A percentile compares a stretch with the other conserved stretches of the same genome.
phyloP scores from a whole-genome alignment of 768 basidiomycete genomes.

The Tricholoma furcatifolium region DNA sequence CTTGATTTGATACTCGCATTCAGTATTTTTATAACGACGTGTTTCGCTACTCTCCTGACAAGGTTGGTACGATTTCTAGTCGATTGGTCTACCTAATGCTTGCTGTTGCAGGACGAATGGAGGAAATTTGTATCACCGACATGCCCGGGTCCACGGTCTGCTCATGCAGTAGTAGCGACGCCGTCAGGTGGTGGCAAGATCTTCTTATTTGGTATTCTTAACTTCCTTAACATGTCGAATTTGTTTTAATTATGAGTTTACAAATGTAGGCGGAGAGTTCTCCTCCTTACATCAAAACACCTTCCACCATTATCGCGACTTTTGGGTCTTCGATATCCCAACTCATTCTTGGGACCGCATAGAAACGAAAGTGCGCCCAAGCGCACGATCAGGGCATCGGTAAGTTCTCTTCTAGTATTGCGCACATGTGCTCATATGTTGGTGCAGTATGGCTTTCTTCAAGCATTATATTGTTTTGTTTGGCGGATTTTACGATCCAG shows the following conservation, averaged over 20 bases:
- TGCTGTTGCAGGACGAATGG: conserved; percentile 73
- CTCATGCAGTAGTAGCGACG: conserved; percentile 76
- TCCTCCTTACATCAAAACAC: conserved; percentile 79
- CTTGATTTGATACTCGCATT: background rate
- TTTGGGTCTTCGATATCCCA: conserved; percentile 83
- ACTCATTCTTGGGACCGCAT: conserved; percentile 86
- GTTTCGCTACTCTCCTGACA: conserved; percentile 83
- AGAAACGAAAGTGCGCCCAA: conserved; percentile 80
- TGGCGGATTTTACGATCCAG: conserved; percentile 90
- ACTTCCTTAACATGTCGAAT: background rate
- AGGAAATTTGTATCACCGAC: conserved; percentile 79
- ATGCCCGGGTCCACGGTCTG: conserved; percentile 85
- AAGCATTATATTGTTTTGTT: conserved; percentile 86
- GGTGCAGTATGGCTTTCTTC: conserved; percentile 78
- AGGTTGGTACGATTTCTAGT: conserved; percentile 35
- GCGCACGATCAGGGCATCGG: conserved; percentile 83
- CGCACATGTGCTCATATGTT: background rate
- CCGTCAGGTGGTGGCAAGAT: conserved; percentile 84
- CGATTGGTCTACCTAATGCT: background rate
- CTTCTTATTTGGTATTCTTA: conserved; percentile 67
- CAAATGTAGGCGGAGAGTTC: conserved; percentile 71
- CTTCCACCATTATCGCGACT: conserved; percentile 87
- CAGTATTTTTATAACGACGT: conserved; percentile 89
- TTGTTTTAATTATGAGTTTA: background rate
- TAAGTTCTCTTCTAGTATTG: conserved; percentile 26